These are phyloP conservation scores for Acarospora socialis DNA, from an alignment of 2,329 filamentous ascomycete genomes.

Conservation along the genomic window DNA sequence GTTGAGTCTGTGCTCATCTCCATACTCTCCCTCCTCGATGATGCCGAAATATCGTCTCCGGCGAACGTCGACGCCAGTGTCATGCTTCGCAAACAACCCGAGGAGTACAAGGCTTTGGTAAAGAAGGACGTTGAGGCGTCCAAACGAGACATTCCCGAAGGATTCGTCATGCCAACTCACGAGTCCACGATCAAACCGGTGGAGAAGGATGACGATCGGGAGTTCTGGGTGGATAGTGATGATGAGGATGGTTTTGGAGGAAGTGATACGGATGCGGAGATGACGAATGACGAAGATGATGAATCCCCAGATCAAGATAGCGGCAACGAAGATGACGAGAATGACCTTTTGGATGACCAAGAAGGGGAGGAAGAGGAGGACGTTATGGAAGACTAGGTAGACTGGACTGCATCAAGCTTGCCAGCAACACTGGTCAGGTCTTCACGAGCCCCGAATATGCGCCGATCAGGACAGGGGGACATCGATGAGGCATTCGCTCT, in stretches of 20 bases:
- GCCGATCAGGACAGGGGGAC: too few species aligned
- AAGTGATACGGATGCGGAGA: conserved; percentile 44
- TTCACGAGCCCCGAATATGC: too few species aligned
- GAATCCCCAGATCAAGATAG: conserved; percentile 21
- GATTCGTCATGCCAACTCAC: conserved; percentile 68
- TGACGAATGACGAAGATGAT: conserved; percentile 29
- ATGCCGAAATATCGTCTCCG: conserved; percentile 83
- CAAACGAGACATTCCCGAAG: conserved; percentile 64
- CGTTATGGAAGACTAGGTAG: conserved; percentile 41
- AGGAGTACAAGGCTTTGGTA: conserved; percentile 56
- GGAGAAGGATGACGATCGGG: conserved; percentile 55
- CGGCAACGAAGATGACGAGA: conserved; percentile 44
- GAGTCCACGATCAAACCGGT: conserved; percentile 47
- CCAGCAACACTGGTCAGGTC: too few species aligned
- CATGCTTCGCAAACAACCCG: conserved; percentile 60
- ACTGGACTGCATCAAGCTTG: too few species aligned
- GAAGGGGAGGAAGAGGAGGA: conserved; percentile 43
- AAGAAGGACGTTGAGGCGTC: conserved; percentile 56
- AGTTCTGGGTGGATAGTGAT: conserved; percentile 69
- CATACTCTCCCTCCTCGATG: conserved; percentile 79
- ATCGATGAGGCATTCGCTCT: too few species aligned
- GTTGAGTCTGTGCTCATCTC: conserved; percentile 92
- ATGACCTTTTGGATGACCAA: conserved; percentile 45
- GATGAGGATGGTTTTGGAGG: conserved; percentile 60
- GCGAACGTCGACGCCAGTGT: conserved; percentile 91